phyloP scores from a whole-genome alignment of 2,329 filamentous ascomycete species.

The Myriosclerotinia scirpicola region DNA sequence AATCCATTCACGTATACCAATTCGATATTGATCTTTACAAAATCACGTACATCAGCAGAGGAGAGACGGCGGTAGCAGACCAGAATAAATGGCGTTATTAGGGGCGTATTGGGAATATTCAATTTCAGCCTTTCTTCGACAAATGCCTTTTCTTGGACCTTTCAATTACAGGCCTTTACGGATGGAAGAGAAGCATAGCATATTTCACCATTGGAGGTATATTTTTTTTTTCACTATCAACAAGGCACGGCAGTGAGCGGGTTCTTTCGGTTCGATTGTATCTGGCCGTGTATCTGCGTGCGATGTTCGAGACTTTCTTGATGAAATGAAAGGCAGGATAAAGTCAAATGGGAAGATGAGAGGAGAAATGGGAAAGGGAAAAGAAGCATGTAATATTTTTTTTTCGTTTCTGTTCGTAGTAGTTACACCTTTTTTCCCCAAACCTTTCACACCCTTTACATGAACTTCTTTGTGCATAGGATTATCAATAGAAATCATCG shows the following conservation, averaged over 20 bases:
- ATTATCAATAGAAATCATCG: slow-evolving; percentile 27
- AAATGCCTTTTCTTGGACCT: slow-evolving; percentile 2
- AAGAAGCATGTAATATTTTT: slow-evolving; percentile 34
- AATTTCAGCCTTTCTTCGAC: slow-evolving; percentile 20
- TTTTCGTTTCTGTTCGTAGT: slow-evolving; percentile 27
- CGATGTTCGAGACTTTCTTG: slow-evolving; percentile 17
- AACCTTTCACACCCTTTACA: neutral
- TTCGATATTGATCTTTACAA: slow-evolving; percentile 13
- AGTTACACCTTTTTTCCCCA: slow-evolving; percentile 29
- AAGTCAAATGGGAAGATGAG: slow-evolving; percentile 22
- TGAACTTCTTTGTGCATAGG: slow-evolving; percentile 31
- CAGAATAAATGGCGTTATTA: slow-evolving; percentile 21
- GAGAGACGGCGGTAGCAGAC: slow-evolving; percentile 1
- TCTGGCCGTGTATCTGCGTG: slow-evolving; percentile 18
- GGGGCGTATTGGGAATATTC: slow-evolving; percentile 17
- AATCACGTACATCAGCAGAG: slow-evolving; percentile 17
- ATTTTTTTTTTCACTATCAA: slow-evolving; percentile 1
- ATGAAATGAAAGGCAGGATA: slow-evolving; percentile 23
- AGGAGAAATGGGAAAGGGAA: slow-evolving; percentile 22
- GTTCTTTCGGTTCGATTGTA: slow-evolving; percentile 21
- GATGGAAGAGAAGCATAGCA: slow-evolving; percentile 21
- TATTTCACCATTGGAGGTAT: slow-evolving; percentile 21
- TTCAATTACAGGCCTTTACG: neutral
- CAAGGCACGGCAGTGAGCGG: slow-evolving; percentile 16
- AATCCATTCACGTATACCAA: slow-evolving; percentile 19